Percentiles rank a stretch among this genome's conserved stretches.
Evolutionary conservation across 164 flowering plant species (phyloP).

Genomic region (Chimonanthus salicifolius): DNA sequence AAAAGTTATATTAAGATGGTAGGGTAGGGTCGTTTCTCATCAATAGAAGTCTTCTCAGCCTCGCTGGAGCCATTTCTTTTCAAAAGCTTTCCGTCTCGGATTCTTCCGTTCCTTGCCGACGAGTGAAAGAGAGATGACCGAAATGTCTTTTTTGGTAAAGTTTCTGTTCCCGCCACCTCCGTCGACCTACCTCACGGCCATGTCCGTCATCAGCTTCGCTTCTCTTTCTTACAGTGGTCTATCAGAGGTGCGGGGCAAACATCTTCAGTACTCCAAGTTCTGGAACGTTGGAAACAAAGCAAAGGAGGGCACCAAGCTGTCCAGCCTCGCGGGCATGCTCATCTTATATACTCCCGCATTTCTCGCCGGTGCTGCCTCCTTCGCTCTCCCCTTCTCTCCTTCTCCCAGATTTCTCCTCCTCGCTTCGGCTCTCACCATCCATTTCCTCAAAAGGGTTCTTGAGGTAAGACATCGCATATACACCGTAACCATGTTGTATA

Average conservation of each 20-base stretch:
- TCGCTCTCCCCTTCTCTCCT: slow-evolving; percentile 11
- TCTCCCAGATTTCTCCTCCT: slow-evolving; percentile 34
- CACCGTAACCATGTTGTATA: too few relatives aligned
- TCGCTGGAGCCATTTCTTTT: neutral
- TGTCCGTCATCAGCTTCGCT: slow-evolving; percentile 27
- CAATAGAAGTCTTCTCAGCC: neutral
- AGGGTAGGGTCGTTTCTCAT: too few relatives aligned
- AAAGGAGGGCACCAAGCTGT: neutral
- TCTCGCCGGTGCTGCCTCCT: slow-evolving; percentile 32
- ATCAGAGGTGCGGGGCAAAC: slow-evolving; percentile 45
- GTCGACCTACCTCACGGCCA: slow-evolving; percentile 28
- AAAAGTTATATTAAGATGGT: too few relatives aligned
- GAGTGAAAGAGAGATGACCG: neutral
- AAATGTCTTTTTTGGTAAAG: slow-evolving; percentile 9
- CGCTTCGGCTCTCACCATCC: slow-evolving; percentile 41
- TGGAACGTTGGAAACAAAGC: slow-evolving; percentile 15
- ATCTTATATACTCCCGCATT: slow-evolving; percentile 45
- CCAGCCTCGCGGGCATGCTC: slow-evolving; percentile 51
- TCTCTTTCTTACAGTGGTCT: slow-evolving; percentile 22
- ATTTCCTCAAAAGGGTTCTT: slow-evolving; percentile 56
- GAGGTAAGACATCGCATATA: slow-evolving; percentile 38
- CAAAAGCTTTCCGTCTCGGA: neutral
- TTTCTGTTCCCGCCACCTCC: slow-evolving; percentile 41
- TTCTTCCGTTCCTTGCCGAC: neutral
- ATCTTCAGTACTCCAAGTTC: slow-evolving; percentile 56